Base-by-base conservation (phyloP, 441 rosid genomes). In the Eutrema salsugineum region DNA sequence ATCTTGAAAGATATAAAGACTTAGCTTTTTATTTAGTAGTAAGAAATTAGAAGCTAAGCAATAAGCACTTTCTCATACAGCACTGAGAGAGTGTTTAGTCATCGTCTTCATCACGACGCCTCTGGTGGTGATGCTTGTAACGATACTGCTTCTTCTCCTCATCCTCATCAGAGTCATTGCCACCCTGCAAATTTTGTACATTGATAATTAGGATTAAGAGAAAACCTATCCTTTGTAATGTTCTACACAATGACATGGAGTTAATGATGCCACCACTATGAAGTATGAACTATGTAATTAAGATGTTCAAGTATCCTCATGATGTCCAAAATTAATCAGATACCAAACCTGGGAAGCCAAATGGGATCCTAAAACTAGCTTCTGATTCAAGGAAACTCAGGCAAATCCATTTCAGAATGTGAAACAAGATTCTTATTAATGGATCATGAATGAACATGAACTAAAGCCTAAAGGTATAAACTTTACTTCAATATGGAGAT, bases 31-130 rank as follows among this genome's bases (percentile, higher is more conserved):
- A 68, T 75, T 75, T 69, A 69, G 53, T 74, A 73, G 32, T n/a
- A 22, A 73, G 32, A n/a, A 22, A 44, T 56, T 43, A 43, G 40
- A 75, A 46, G 75, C 75, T 36, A 68, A 55, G 70, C 17, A 63
- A 49, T n/a, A 47, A 58, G 5, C 59, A 53, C 46, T 68, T 59
- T 12, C 39, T 68, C 73, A 67, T 35, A 6, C 11, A 30, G 3
- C 28, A 61, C 6, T 20, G 59, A 46, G 38, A 51, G 27, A 10
- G 44, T 8, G 20, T 14, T 68, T 55, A 75, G 39, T 75, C 74
- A 36, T 76, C 79, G 27, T 94, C 86, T 0, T 94, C 97, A 71
- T 90, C 87, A 28, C 85, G 68, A 75, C 66, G 77, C 82, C 40
- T 80, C 76, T 71, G 84, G 81, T 84, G 93, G 68, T 83, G 90